Evolutionary conservation across 2,329 filamentous ascomycete genomes (phyloP), one percentile per base, ranked within the genome.

Genomic region (Elsinoe ampelina): DNA sequence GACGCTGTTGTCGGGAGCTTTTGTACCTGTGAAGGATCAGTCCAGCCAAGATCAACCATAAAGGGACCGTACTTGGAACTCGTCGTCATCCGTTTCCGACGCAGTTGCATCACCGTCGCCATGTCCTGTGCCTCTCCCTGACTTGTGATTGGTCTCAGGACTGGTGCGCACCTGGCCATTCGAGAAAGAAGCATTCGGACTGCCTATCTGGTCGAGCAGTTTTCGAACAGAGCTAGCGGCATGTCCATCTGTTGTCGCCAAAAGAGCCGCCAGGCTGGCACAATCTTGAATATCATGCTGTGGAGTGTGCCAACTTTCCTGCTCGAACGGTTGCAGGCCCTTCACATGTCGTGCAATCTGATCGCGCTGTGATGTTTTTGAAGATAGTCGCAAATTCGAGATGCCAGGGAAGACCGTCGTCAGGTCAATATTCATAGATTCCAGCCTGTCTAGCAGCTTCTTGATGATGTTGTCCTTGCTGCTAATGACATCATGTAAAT

Each of bases 381-480:
- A 71, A 36, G 71, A 70, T 20, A 68, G 62, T 54, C 75, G 78
- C 54, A 74, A 61, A 15, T 75, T 74, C 26, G 74, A 71, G 17
- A 75, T 73, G 19, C 75, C 75, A 4, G 81, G 82, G 63, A 85
- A 84, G 1, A 82, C 74, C 10, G 74, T 73, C 13, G 75, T 75
- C 5, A 84, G 65, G 62, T 83, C 80, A 47, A 80, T 70, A 4
- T 78, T 77, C 39, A 78, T 74, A 1, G 72, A 70, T 61, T 83
- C 80, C 50, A 83, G 73, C 59, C 80, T 78, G 63, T 84, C 81
- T 22, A 82, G 72, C 19, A 85, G 68, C 57, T 78, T 81, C 6
- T 71, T 71, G 52, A 85, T 77, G 15, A 80, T 74, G 64, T 75
- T 79, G 63, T 85, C 82, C 64, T 84, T 85, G 26, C 78, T 75